Base-by-base conservation (phyloP, 2,329 filamentous ascomycete species). In the Cladosporium sp. region DNA sequence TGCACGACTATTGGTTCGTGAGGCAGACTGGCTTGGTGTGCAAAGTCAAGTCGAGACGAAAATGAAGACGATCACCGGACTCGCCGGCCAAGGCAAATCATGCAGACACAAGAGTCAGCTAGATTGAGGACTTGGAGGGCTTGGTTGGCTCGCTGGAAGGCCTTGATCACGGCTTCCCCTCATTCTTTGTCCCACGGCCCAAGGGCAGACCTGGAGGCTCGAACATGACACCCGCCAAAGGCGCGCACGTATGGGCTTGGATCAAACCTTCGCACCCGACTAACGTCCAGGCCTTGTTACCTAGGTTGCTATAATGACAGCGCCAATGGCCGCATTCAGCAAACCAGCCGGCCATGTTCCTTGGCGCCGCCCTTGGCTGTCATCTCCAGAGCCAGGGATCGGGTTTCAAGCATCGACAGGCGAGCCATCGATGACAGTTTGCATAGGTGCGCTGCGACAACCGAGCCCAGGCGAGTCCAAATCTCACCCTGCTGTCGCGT, bases 11-110 rank as follows among this genome's bases (percentile, higher is more conserved):
- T 39, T 61, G 59, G 59, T 58, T 58, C 40, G 51, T 56, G 20
- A 48, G 48, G 27, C 58, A 61, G 52, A 58, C 52, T 18, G 59
- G 58, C n/a, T 27, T 64, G 36, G 55, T 56, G 6, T 60, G 56
- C 36, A 60, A 41, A 32, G 50, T 61, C 29, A 59, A 50, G 55
- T 37, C 54, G 32, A 56, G 56, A 36, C 20, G 29, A 24, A 5
- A 32, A 22, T 48, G 15, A 47, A 27, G 9, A 22, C 12, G 43
- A 47, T 47, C 43, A 47, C 24, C 45, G 38, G 45, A 32, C 39
- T 41, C 17, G 30, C 22, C 34, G 45, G 45, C 45, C 37, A 41
- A 48, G 37, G 32, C 5, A 36, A 36, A n/a, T 6, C 37, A 39
- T 20, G 9, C 37, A 19, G 32, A 39, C 44, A 32, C 36, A 29